Evolutionary conservation across 441 rosid species (phyloP).

Genomic region (Arabidopsis lyrata): DNA sequence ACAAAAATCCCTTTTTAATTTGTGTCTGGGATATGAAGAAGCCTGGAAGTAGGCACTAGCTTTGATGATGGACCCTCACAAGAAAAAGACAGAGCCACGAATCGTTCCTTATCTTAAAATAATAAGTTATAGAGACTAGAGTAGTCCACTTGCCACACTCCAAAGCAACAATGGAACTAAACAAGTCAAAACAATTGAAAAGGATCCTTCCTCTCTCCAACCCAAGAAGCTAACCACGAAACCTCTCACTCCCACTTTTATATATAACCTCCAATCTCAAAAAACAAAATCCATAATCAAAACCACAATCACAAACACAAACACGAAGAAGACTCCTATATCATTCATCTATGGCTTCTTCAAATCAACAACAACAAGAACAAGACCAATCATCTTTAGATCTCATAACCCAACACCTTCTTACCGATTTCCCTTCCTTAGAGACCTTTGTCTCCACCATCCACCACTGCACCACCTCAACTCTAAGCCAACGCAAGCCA

Average conservation of each 20-base stretch:
- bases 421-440: conserved; percentile 54
- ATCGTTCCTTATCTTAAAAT: neutral
- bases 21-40: conserved; percentile 13
- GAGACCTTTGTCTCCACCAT: conserved; percentile 45
- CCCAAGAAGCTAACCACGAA: conserved; percentile 39
- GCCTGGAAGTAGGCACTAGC: conserved; percentile 18
- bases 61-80: conserved; percentile 10
- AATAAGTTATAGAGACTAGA: neutral
- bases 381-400: conserved; percentile 54
- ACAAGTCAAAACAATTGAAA: conserved; percentile 18
- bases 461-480: conserved; percentile 37
- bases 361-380: conserved; percentile 36
- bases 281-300: neutral
- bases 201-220: conserved; percentile 37
- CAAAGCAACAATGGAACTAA: conserved; percentile 1
- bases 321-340: neutral
- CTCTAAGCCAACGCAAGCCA: conserved; percentile 69
- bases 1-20: neutral
- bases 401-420: conserved; percentile 65
- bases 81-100: neutral
- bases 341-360: conserved; percentile 23
- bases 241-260: conserved; percentile 23
- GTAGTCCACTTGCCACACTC: conserved; percentile 33
- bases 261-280: conserved; percentile 5
- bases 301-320: neutral